These are phyloP conservation scores for Metarhizium sp. DNA, from an alignment of 2,329 filamentous ascomycete species.

Conservation along the genomic window DNA sequence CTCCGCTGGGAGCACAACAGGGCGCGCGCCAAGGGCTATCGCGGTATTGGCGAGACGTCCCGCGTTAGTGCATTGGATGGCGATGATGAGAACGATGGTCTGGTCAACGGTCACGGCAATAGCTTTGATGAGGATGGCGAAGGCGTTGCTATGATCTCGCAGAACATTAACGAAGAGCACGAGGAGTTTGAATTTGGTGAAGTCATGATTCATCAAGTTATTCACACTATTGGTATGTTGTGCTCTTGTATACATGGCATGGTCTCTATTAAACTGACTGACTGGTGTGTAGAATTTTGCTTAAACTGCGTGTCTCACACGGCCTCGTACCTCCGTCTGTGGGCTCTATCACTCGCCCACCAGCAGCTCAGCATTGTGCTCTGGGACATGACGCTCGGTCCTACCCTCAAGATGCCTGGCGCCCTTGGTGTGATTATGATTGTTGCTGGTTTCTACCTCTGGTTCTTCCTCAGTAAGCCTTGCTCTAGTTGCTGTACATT, in stretches of 20 bases:
- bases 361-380: constrained; percentile 94
- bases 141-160: constrained; percentile 78
- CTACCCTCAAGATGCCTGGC: constrained; percentile 59
- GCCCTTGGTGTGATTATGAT: constrained; percentile 67
- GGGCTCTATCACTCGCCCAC: constrained; percentile 93
- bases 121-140: constrained; percentile 61
- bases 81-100: constrained; percentile 60
- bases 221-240: constrained; percentile 86
- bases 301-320: constrained; percentile 99
- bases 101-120: constrained; percentile 47
- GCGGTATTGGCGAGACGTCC: constrained; percentile 81
- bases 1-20: constrained; percentile 89
- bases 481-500: background rate
- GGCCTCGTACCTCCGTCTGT: constrained; percentile 95
- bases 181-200: constrained; percentile 97
- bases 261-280: constrained; percentile 13
- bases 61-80: constrained; percentile 84
- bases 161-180: constrained; percentile 77
- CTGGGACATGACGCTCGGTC: constrained; percentile 89
- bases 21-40: constrained; percentile 80
- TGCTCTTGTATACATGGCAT: background rate
- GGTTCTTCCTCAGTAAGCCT: constrained; percentile 67
- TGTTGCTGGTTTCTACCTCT: constrained; percentile 74
- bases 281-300: constrained; percentile 68
- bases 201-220: constrained; percentile 97